A percentile compares a stretch with the other conserved stretches of the same genome.
Evolutionary conservation across 2,329 filamentous ascomycete genomes (phyloP).

Genomic region (Periconia sp.): DNA sequence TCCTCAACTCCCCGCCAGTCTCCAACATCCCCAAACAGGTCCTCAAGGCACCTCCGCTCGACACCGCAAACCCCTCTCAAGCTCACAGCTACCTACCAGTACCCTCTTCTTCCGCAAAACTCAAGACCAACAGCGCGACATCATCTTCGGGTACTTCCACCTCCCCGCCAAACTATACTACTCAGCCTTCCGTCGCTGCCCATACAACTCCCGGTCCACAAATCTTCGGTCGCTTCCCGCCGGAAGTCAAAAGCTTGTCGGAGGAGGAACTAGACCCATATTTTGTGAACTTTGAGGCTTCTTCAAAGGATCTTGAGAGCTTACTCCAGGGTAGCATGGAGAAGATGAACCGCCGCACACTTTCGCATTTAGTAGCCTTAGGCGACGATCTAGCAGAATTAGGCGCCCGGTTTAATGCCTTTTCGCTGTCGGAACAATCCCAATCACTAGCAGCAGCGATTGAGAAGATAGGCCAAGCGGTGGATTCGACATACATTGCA

Average conservation of each 20-base stretch:
- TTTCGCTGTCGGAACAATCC: conserved; percentile 90
- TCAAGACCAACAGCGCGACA: conserved; percentile 60
- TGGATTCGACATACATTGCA: conserved; percentile 93
- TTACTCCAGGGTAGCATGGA: conserved; percentile 92
- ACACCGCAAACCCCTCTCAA: conserved; percentile 86
- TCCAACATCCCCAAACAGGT: conserved; percentile 91
- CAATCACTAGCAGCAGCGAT: conserved; percentile 88
- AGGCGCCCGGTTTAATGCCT: conserved; percentile 94
- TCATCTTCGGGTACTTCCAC: conserved; percentile 55
- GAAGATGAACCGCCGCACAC: conserved; percentile 87
- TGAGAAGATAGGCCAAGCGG: conserved; percentile 90
- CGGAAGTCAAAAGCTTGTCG: conserved; percentile 71
- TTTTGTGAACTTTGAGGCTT: conserved; percentile 89
- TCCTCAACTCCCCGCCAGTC: conserved; percentile 89
- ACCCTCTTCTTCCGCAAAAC: conserved; percentile 80
- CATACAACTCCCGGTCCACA: conserved; percentile 63
- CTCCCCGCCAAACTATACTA: conserved; percentile 54
- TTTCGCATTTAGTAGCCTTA: conserved; percentile 81
- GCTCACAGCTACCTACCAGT: conserved; percentile 88
- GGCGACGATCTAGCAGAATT: conserved; percentile 89
- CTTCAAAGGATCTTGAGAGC: conserved; percentile 86
- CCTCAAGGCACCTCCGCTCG: conserved; percentile 90
- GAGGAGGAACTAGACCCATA: conserved; percentile 95
- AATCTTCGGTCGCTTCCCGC: conserved; percentile 78
- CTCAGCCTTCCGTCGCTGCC: conserved; percentile 56